Percentiles rank a stretch among this genome's conserved stretches.
Conservation (phyloP, 2,329 filamentous ascomycete genomes). For the Aspergillus fischeri region DNA sequence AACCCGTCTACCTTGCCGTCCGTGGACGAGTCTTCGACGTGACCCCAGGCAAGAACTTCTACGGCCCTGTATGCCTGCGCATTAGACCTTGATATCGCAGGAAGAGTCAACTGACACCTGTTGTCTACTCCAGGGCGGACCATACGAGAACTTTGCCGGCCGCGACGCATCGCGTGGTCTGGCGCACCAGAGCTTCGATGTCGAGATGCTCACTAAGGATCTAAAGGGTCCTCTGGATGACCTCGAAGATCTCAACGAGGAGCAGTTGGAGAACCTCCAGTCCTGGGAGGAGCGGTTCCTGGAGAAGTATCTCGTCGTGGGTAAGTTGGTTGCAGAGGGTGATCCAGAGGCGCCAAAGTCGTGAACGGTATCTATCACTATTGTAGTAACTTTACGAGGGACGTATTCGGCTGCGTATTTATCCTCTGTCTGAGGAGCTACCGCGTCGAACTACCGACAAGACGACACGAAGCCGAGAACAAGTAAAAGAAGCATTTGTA, state of each 20-base stretch:
- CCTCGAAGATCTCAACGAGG: conserved; percentile 64
- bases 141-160: conserved; percentile 94
- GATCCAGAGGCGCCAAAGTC: conserved; percentile 39
- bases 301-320: conserved; percentile 95
- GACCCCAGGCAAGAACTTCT: conserved; percentile 80
- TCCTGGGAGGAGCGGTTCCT: conserved; percentile 93
- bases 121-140: conserved; percentile 58
- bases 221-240: conserved; percentile 77
- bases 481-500: neutral
- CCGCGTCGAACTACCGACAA: neutral
- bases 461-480: neutral
- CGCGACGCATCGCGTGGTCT: conserved; percentile 84
- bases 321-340: conserved; percentile 68
- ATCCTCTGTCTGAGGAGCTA: neutral
- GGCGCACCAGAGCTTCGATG: conserved; percentile 87
- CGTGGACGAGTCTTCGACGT: conserved; percentile 91
- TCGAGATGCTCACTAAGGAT: conserved; percentile 91
- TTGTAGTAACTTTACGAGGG: neutral
- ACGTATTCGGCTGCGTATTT: neutral
- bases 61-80: conserved; percentile 61
- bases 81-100: neutral
- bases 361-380: neutral
- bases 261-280: conserved; percentile 76
- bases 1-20: conserved; percentile 85
- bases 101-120: conserved; percentile 2